Evolutionary conservation across 176 grass and related monocot genomes (phyloP), one percentile per base, ranked within the genome.

Genomic region (Paspalum notatum): DNA sequence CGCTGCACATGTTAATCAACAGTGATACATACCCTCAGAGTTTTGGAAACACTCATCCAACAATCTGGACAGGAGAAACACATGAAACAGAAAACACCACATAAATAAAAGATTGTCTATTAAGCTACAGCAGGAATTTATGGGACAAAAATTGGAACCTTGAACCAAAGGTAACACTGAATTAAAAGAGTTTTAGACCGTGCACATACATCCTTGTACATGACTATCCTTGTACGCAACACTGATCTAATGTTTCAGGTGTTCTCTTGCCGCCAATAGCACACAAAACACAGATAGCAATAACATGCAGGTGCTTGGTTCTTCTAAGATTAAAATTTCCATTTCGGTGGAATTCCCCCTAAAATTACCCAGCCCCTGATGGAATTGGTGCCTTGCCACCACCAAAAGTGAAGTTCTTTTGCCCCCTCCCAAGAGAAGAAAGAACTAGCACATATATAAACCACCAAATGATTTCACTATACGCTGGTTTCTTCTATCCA

Each of bases 51-150:
- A 22, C 8, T 32, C 39, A 50, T 14, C 22, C 5, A 22, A 56
- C 5, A 8, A 25, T 45, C 6, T n/a, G 60, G 25, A 45, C 6
- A 15, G 63, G 13, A 62, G 74, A 84, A 53, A 27, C 12, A 32
- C 38, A 80, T 51, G 13, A 10, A 80, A 20, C 14, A 84, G 50
- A 79, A 66, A 66, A 56, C 7, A 46, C 17, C 49, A 67, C 12
- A 72, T 3, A 18, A 37, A 32, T 32, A 77, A 46, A 44, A 82
- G 25, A 27, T 60, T 14, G 16, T 60, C 22, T 25, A 26, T 64
- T 56, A 16, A 26, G 9, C 17, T 41, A 62, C 41, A 9, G 4
- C 64, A 70, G 44, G 13, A 87, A 68, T 46, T 82, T 55, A 44
- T 45, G 11, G 49, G 15, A 67, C 8, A 32, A 47, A 21, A 68